Percentiles rank a stretch among this genome's conserved stretches.
phyloP scores from a whole-genome alignment of 1,284 basidiomycete species.

The Cystobasidium sp. region DNA sequence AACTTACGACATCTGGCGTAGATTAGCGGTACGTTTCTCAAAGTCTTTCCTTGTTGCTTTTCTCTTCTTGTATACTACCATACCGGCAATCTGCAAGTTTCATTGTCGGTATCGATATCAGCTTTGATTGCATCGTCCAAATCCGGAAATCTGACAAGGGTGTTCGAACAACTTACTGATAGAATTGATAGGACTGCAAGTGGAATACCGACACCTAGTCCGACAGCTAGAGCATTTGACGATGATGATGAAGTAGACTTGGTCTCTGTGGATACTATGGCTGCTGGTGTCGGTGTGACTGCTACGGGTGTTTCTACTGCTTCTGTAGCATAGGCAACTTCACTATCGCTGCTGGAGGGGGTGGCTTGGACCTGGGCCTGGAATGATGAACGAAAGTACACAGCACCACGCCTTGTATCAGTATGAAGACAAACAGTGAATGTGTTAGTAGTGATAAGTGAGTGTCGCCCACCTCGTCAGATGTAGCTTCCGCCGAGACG shows the following conservation, averaged over 20 bases:
- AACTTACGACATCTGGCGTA: constrained; percentile 34
- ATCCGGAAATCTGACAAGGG: not conserved
- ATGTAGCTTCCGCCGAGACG: not conserved
- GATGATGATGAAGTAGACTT: not conserved
- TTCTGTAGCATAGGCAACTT: not conserved
- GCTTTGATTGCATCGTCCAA: not conserved
- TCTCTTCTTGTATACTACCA: constrained; percentile 31
- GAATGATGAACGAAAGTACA: not conserved
- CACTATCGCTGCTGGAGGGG: not conserved
- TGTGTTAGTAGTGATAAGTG: not conserved
- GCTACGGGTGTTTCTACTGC: not conserved
- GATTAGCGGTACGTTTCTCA: constrained; percentile 27
- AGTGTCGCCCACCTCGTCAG: not conserved
- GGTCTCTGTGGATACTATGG: not conserved
- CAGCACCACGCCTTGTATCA: too few relatives aligned
- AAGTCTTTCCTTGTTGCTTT: constrained; percentile 16
- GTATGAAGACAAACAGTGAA: not conserved
- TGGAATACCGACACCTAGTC: constrained; percentile 38
- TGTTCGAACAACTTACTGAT: constrained; percentile 6
- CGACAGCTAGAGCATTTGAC: constrained; percentile 21
- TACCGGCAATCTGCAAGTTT: not conserved
- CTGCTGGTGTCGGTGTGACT: not conserved
- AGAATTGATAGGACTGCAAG: constrained; percentile 16
- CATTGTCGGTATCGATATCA: not conserved
- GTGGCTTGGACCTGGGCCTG: constrained; percentile 10